Evolutionary conservation across 116 monocot species (phyloP).

Genomic region (Posidonia oceanica): DNA sequence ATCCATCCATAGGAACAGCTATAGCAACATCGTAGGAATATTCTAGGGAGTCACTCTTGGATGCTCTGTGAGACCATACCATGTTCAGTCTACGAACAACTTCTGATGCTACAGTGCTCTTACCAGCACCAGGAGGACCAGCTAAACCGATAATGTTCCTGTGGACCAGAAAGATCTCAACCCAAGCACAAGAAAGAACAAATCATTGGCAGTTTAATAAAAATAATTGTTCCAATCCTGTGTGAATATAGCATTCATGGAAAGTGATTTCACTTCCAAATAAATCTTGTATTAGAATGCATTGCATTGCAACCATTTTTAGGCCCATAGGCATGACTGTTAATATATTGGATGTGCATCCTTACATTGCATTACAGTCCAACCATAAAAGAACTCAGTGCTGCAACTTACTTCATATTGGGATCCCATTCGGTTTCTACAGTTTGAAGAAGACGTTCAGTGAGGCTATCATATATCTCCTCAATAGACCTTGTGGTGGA

Average conservation of each 20-base stretch:
- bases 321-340: neutral
- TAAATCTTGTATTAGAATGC: neutral
- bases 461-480: slow-evolving; percentile 54
- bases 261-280: too few species aligned
- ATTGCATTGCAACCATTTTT: neutral
- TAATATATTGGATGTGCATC: neutral
- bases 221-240: neutral
- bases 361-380: neutral
- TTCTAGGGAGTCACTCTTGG: neutral
- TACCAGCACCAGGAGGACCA: slow-evolving; percentile 84
- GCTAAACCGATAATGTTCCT: slow-evolving; percentile 60
- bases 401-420: slow-evolving; percentile 34
- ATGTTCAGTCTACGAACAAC: slow-evolving; percentile 60
- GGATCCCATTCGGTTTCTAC: slow-evolving; percentile 11
- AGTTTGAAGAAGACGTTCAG: slow-evolving; percentile 33
- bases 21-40: slow-evolving; percentile 34
- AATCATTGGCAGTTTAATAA: neutral
- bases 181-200: too few species aligned
- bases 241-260: too few species aligned
- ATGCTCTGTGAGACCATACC: slow-evolving; percentile 17
- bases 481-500: slow-evolving; percentile 38
- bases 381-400: neutral
- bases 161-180: neutral
- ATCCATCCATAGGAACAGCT: slow-evolving; percentile 94
- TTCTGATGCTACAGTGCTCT: slow-evolving; percentile 61